phyloP scores from a whole-genome alignment of 805 yeast genomes.

The Candida loeiensis region DNA sequence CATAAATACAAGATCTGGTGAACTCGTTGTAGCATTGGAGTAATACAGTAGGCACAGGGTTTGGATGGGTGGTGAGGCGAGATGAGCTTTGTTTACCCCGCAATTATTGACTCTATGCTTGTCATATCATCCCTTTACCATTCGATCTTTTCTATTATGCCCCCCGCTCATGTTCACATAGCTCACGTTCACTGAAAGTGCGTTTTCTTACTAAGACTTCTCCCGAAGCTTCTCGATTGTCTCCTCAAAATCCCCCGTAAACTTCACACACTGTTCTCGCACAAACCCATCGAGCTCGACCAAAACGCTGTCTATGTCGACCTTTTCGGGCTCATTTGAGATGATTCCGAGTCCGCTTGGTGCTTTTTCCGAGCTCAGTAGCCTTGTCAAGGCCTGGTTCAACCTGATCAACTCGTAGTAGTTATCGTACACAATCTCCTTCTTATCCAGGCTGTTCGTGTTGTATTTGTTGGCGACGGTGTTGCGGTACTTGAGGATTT shows the following conservation, averaged over 20 bases:
- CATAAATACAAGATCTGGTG: not conserved
- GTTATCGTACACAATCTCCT: slow-evolving; percentile 70
- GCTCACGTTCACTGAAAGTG: too few relatives aligned
- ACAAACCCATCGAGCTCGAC: slow-evolving; percentile 24
- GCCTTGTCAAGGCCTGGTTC: slow-evolving; percentile 47
- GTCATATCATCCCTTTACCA: too few relatives aligned
- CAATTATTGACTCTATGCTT: too few relatives aligned
- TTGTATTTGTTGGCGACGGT: slow-evolving; percentile 43
- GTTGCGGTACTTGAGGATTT: slow-evolving; percentile 30
- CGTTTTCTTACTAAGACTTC: not conserved
- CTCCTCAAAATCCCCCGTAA: slow-evolving; percentile 20
- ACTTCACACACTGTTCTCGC: slow-evolving; percentile 16
- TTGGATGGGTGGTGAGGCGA: too few relatives aligned
- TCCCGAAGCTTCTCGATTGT: slow-evolving; percentile 13
- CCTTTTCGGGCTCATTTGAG: not conserved
- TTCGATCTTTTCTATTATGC: not conserved
- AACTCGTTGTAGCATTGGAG: too few relatives aligned
- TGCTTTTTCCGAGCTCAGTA: slow-evolving; percentile 7
- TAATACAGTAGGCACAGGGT: too few relatives aligned
- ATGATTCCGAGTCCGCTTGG: slow-evolving; percentile 3
- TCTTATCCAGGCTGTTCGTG: slow-evolving; percentile 56
- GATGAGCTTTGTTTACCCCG: too few relatives aligned
- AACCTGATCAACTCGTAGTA: slow-evolving; percentile 70
- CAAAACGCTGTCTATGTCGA: slow-evolving; percentile 20
- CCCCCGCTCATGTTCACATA: not conserved